A percentile compares a stretch with the other conserved stretches of the same genome.
Evolutionary conservation across 495 filamentous ascomycete genomes (phyloP).

Genomic region (Talaromyces wortmannii): DNA sequence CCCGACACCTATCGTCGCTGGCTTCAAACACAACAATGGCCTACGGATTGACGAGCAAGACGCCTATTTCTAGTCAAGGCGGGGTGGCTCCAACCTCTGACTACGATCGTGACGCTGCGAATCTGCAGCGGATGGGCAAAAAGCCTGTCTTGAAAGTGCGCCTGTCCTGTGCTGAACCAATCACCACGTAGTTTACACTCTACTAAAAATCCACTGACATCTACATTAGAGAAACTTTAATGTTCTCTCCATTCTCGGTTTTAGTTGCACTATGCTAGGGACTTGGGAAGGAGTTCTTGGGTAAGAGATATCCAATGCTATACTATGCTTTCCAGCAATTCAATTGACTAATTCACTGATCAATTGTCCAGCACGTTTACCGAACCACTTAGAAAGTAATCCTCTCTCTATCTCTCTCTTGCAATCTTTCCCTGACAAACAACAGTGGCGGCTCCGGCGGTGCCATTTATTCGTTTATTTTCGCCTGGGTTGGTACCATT

Average conservation of each 20-base stretch:
- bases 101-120: slow-evolving; percentile 22
- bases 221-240: slow-evolving; percentile 18
- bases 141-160: slow-evolving; percentile 33
- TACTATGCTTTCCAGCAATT: neutral
- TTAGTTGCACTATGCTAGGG: slow-evolving; percentile 26
- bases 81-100: neutral
- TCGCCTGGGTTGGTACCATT: slow-evolving; percentile 39
- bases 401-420: neutral
- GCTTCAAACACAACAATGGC: slow-evolving; percentile 3
- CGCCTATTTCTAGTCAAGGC: slow-evolving; percentile 5
- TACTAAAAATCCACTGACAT: slow-evolving; percentile 1
- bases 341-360: neutral
- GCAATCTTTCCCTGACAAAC: slow-evolving; percentile 1
- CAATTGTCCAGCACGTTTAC: slow-evolving; percentile 12
- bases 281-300: slow-evolving; percentile 30
- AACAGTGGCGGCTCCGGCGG: slow-evolving; percentile 39
- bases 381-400: slow-evolving; percentile 13
- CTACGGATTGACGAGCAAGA: slow-evolving; percentile 14
- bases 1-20: neutral
- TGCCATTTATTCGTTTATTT: slow-evolving; percentile 42
- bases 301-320: slow-evolving; percentile 11
- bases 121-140: slow-evolving; percentile 30
- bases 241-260: slow-evolving; percentile 27
- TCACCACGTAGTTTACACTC: neutral
- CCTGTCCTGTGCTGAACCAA: neutral